A percentile compares a stretch with the other conserved stretches of the same genome.
phyloP scores from a whole-genome alignment of 139 green algal species.

The Desmodesmus armatus region DNA sequence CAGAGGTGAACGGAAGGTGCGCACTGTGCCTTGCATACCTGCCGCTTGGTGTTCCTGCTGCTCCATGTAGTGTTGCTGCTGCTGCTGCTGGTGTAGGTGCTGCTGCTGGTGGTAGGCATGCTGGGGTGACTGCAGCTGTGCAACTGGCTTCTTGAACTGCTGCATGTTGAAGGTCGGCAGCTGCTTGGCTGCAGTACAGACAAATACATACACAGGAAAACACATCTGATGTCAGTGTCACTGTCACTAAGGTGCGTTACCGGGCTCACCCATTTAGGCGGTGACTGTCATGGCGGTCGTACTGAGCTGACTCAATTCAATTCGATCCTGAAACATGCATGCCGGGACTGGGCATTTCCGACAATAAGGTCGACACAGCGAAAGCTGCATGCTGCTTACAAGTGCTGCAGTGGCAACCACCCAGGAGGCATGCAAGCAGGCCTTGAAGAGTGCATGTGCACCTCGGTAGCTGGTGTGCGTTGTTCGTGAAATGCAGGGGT shows the following conservation, averaged over 20 bases:
- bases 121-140: constrained; percentile 25
- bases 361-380: not conserved
- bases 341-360: too few relatives aligned
- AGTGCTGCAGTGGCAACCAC: not conserved
- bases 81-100: not conserved
- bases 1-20: too few relatives aligned
- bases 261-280: not conserved
- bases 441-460: constrained; percentile 1
- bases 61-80: not conserved
- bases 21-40: too few relatives aligned
- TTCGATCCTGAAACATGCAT: not conserved
- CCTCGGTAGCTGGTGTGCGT: too few relatives aligned
- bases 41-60: not conserved
- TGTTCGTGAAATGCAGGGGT: too few relatives aligned
- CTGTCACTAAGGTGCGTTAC: not conserved
- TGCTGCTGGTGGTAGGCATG: constrained; percentile 6
- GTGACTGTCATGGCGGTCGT: not conserved
- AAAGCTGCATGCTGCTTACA: not conserved
- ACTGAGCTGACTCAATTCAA: not conserved
- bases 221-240: not conserved
- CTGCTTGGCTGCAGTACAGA: constrained; percentile 21
- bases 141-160: not conserved
- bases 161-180: not conserved
- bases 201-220: not conserved
- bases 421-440: constrained; percentile 15